phyloP scores from a whole-genome alignment of 352 stramenopile genomes.

The Pythium plurisporium region DNA sequence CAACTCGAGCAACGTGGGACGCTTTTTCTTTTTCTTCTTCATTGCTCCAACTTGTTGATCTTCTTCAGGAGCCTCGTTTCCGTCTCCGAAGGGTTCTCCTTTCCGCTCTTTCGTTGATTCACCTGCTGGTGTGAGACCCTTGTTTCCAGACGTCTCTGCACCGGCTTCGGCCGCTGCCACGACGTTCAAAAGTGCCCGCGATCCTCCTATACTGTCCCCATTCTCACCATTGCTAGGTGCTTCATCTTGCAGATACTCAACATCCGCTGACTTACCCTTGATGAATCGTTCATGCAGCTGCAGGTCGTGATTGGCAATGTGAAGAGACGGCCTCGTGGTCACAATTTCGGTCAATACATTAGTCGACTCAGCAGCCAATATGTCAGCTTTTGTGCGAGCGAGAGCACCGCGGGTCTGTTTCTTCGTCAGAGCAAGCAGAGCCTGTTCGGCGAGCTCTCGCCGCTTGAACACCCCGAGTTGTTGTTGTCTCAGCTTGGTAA shows the following conservation, averaged over 20 bases:
- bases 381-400: constrained; percentile 27
- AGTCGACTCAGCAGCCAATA: constrained; percentile 1
- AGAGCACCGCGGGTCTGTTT: constrained; percentile 29
- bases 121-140: background rate
- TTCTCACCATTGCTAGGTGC: background rate
- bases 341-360: constrained; percentile 34
- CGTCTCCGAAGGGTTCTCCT: background rate
- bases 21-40: constrained; percentile 9
- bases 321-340: constrained; percentile 41
- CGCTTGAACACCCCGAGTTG: constrained; percentile 47
- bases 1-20: constrained; percentile 29
- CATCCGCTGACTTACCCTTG: constrained; percentile 52
- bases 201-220: constrained; percentile 16
- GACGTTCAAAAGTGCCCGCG: constrained; percentile 1
- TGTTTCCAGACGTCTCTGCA: background rate
- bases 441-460: constrained; percentile 35
- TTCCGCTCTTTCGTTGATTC: background rate
- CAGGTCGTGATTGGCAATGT: constrained; percentile 75
- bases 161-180: constrained; percentile 3
- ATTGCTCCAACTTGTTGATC: background rate
- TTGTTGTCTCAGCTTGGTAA: constrained; percentile 52
- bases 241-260: constrained; percentile 53
- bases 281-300: constrained; percentile 65
- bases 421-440: constrained; percentile 27
- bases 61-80: background rate